These are phyloP conservation scores for Kurtzmaniella natalensis DNA, from an alignment of 1,139 yeast genomes.

Conservation along the genomic window DNA sequence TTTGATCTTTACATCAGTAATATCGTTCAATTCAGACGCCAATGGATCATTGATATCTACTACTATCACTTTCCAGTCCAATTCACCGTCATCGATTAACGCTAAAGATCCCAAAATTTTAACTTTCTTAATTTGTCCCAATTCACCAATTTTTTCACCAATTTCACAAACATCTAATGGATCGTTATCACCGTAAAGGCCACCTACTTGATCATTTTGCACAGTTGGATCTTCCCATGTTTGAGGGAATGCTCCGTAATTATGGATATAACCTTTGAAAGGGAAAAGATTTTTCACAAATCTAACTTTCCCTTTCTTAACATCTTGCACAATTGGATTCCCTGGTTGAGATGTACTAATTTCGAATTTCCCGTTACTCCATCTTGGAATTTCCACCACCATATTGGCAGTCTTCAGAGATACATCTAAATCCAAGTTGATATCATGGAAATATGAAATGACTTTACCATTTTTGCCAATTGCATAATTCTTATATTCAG, in stretches of 20 bases:
- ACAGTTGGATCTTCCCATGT: conserved; percentile 82
- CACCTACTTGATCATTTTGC: conserved; percentile 55
- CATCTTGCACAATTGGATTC: conserved; percentile 88
- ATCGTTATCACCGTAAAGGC: conserved; percentile 81
- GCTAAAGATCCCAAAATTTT: conserved; percentile 86
- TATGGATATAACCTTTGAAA: conserved; percentile 92
- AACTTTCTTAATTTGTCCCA: conserved; percentile 78
- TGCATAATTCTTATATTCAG: conserved; percentile 32
- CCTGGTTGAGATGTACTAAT: conserved; percentile 61
- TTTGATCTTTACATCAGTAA: conserved; percentile 69
- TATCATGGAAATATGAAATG: conserved; percentile 73
- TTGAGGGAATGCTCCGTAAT: conserved; percentile 98
- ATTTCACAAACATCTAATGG: conserved; percentile 90
- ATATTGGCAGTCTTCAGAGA: conserved; percentile 70
- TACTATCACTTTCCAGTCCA: conserved; percentile 89
- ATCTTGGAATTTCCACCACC: conserved; percentile 88
- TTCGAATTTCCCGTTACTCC: conserved; percentile 89
- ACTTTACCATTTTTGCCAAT: conserved; percentile 61
- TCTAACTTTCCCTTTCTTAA: conserved; percentile 83
- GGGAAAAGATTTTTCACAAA: conserved; percentile 93
- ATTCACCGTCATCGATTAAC: conserved; percentile 85
- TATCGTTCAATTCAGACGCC: conserved; percentile 65
- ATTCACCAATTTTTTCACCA: conserved; percentile 64
- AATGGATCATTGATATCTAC: conserved; percentile 72
- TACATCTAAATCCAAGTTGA: conserved; percentile 63